Evolutionary conservation across 371 early-diverging fungal species (phyloP), one percentile per base, ranked within the genome.

Genomic region (Zychaea mexicana): DNA sequence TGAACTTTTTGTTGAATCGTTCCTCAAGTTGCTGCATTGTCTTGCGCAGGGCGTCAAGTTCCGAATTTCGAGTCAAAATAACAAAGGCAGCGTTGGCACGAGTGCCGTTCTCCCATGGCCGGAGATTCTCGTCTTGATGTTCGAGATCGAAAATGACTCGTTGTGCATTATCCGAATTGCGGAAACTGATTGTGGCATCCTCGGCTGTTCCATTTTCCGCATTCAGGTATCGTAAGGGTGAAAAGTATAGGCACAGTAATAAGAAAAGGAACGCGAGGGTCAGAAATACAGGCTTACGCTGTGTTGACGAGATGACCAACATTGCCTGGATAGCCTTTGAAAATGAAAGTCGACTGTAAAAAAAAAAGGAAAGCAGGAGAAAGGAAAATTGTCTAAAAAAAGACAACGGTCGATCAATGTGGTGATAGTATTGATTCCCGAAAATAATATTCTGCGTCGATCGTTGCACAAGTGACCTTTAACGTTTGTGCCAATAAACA

Each of bases 21-120:
- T 90, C 87, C 70, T 96, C 95, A 15, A 95, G 76, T 70, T 89
- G 85, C 22, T 76, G 82, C 66, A 98, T 81, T 0, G 94, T 85
- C 22, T 64, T 68, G 32, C 77, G 71, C 54, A 96, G 83, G 9
- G 82, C 87, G 22, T 87, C 68, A 19, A 94, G 66, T 66, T 98
- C 97, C 4, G 68, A 65, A 69, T 98, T 95, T 30, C 96, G 68
- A 0, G 81, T 81, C 3, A 88, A 61, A 64, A 86, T 81, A 9
- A 88, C 85, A 73, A 92, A 87, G 0, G 85, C 87, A 1, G 91
- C 93, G 2, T 88, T 90, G 26, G 73, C 74, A 36, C 89, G 70
- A 30, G 78, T 66, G n/a, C 66, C 52, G 54, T 73, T 63, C 49
- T 71, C 57, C 77, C 79, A 76, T 13, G 72, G 68, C n/a, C 71